Conservation (phyloP, 2,329 filamentous ascomycete species). For the Furcasterigmium sp. region DNA sequence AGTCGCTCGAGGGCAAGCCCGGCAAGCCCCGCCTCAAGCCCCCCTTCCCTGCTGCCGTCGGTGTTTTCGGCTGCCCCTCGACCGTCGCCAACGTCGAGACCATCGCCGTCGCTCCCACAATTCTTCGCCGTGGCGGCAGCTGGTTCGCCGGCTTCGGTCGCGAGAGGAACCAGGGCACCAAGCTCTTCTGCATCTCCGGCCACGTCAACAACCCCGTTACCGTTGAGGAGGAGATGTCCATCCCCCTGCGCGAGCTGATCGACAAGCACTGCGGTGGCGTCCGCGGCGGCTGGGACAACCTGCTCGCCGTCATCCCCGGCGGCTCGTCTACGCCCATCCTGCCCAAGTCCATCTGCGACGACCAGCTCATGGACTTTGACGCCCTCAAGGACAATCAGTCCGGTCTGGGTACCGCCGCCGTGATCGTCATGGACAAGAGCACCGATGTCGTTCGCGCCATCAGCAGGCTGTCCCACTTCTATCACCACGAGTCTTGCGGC, state of each 20-base stretch:
- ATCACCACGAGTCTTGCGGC: slow-evolving; percentile 96
- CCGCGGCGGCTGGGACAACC: slow-evolving; percentile 94
- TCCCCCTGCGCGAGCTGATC: slow-evolving; percentile 90
- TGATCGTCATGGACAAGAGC: slow-evolving; percentile 99
- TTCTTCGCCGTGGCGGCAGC: slow-evolving; percentile 81
- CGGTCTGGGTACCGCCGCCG: slow-evolving; percentile 92
- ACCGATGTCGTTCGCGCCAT: slow-evolving; percentile 95
- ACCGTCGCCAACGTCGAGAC: slow-evolving; percentile 99
- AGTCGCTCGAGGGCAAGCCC: slow-evolving; percentile 96
- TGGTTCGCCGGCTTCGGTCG: slow-evolving; percentile 96
- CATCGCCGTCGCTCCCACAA: slow-evolving; percentile 89
- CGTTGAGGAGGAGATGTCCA: slow-evolving; percentile 99
- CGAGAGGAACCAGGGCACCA: slow-evolving; percentile 94
- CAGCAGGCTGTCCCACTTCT: slow-evolving; percentile 89
- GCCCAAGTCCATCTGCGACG: slow-evolving; percentile 83
- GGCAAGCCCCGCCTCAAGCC: slow-evolving; percentile 98
- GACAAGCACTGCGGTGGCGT: slow-evolving; percentile 98
- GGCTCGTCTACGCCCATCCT: slow-evolving; percentile 95
- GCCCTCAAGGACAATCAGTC: slow-evolving; percentile 96
- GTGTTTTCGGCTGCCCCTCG: slow-evolving; percentile 95
- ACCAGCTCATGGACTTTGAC: slow-evolving; percentile 99
- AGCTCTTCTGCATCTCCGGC: slow-evolving; percentile 97
- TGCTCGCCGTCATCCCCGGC: slow-evolving; percentile 90
- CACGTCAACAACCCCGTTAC: slow-evolving; percentile 98
- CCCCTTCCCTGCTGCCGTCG: slow-evolving; percentile 94